A percentile compares a stretch with the other conserved stretches of the same genome.
Conservation (phyloP, 495 filamentous ascomycete species). For the Cercophora scortea region DNA sequence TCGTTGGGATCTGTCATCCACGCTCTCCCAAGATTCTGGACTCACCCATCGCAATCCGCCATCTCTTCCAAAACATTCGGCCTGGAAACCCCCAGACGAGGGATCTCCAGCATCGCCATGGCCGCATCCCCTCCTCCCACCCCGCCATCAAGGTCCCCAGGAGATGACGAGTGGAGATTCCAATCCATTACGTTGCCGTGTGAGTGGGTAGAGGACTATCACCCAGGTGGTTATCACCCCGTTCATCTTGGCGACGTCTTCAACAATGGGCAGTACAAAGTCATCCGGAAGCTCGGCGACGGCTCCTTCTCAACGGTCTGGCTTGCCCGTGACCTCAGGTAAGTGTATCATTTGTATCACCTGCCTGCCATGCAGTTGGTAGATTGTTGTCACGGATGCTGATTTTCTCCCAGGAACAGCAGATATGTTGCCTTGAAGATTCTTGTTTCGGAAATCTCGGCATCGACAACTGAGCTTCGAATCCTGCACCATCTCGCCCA, state of each 20-base stretch:
- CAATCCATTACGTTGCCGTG: too few relatives aligned
- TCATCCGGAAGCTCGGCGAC: slow-evolving; percentile 1
- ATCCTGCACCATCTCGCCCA: slow-evolving; percentile 1
- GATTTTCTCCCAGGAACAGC: not conserved
- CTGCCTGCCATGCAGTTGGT: not conserved
- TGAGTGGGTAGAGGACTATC: not conserved
- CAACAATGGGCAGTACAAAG: not conserved
- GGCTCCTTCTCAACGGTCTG: slow-evolving; percentile 6
- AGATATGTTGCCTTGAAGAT: slow-evolving; percentile 6
- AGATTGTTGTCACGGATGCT: not conserved
- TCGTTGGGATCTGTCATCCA: too few relatives aligned
- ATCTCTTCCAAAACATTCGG: too few relatives aligned
- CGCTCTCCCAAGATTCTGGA: too few relatives aligned
- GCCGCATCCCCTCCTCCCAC: too few relatives aligned
- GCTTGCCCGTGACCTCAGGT: slow-evolving; percentile 5
- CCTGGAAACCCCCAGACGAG: too few relatives aligned
- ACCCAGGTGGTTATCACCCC: slow-evolving; percentile 3
- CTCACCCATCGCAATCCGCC: too few relatives aligned
- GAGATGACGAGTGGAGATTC: too few relatives aligned
- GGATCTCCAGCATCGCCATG: too few relatives aligned
- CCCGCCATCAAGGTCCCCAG: too few relatives aligned
- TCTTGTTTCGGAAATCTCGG: not conserved
- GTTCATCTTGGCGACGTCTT: slow-evolving; percentile 3
- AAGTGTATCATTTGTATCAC: not conserved
- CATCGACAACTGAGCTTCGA: not conserved